Base-by-base conservation (phyloP, 345 rosid genomes). In the Theobroma cacao region DNA sequence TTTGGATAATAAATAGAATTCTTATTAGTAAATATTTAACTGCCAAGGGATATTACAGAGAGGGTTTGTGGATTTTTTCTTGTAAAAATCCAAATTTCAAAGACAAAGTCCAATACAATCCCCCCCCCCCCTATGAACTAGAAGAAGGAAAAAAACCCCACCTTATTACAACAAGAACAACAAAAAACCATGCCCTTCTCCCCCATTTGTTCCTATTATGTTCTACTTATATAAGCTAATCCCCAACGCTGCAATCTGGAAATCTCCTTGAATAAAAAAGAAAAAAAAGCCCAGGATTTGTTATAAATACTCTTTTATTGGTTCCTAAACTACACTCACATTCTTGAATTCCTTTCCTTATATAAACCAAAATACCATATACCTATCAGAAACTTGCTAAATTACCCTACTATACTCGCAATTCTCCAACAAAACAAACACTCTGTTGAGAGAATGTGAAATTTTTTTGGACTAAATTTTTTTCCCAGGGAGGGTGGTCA, bases 281-380 rank as follows among this genome's bases (percentile, higher is more conserved):
- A 14, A 30, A 64, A 75, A 13, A 0, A 52, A 41, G 48, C 12
- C 10, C 18, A 26, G 3, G 18, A 73, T 55, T 1, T 31, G 7
- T 40, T 78, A 30, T 60, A 40, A 38, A 17, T 66, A 33, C 34
- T 40, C 13, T 10, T 62, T 64, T 66, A 74, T 74, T 73, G 6
- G 43, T 56, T 68, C 73, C 80, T 61, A 83, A 76, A 56, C 79
- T 73, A 74, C 76, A 60, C 76, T 64, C 78, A 24, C 81, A 77
- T 43, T 66, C 82, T 59, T 79, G 45, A 66, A 59, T 72, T 62
- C 43, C 56, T 41, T 77, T 24, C 13, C 15, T 20, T 9, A 48
- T 3, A 20, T 22, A 59, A 77, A 45, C 63, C 81, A 82, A 81
- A 67, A 50, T 41, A 53, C 77, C 67, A 81, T 73, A 64, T 80